Evolutionary conservation across 768 basidiomycete genomes (phyloP), one percentile per base, ranked within the genome.

Genomic region (Pisolithus tinctorius): DNA sequence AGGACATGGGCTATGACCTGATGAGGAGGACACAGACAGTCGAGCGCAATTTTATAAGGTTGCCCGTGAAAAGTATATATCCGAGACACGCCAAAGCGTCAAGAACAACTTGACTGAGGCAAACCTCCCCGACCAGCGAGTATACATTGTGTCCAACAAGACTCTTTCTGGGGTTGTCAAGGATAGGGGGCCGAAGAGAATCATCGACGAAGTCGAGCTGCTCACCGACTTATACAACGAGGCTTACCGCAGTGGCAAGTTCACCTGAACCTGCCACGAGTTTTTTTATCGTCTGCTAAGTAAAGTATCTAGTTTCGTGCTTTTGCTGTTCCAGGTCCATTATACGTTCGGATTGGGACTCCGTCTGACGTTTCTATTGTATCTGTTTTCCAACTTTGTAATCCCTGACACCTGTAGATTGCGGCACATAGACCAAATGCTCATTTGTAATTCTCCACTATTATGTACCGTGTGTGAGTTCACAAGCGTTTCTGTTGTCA

Each of bases 1-100:
- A 0, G n/a, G 59, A 66, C 0, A 61, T 40, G 50, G 62, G 60
- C 0, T 60, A 63, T 20, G 50, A 64, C 4, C 49, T 20, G 62
- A 64, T 0, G 60, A 36, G 11, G 60, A 39, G 27, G 23, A 49
- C 37, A 13, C 26, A 26, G 38, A 40, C 3, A 10, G 23, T 2
- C 48, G 37, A 11, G 48, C 8, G 6, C 34, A 30, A 36, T 27
- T 49, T 25, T 49, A 37, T n/a, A 49, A 49, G 25, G 42, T 41
- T 16, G 55, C 55, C 16, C 55, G 52, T 14, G 45, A 38, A 23
- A 41, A 54, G 23, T 56, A 49, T 41, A 50, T 56, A 25, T 37
- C 48, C 7, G 52, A 56, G n/a, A 56, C 55, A 6, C 48, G 55
- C 13, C 39, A 50, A 42, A 50, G 49, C 45, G 45, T 54, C n/a